Evolutionary conservation across 805 yeast genomes (phyloP), one percentile per base, ranked within the genome.

Genomic region (Sugiyamaella valdiviana): DNA sequence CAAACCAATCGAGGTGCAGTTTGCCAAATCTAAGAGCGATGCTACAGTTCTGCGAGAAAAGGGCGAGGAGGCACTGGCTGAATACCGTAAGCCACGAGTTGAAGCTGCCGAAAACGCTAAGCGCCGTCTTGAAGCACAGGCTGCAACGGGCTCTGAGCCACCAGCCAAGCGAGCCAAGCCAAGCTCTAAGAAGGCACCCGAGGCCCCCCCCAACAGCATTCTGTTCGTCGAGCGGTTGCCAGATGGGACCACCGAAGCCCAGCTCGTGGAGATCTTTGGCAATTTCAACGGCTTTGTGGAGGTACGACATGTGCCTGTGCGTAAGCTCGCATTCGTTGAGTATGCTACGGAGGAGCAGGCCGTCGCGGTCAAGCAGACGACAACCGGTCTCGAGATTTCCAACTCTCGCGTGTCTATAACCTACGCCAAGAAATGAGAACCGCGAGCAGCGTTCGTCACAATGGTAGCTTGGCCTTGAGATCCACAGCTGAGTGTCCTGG

Each of bases 251-350:
- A 61, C 74, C 1, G 57, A 64, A 12, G 72, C 68, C 0, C 69
- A 67, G 2, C 64, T 89, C 6, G 62, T 61, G 2, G 65, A 57
- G 0, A 53, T 71, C 0, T 89, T 87, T 60, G 70, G 67, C 2
- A 59, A 62, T 2, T 75, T 60, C 52, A 66, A 71, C 0, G 96
- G 95, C 0, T 83, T 83, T 53, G 65, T 77, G 10, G 85, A 82
- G 54, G 69, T 82, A 1, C 77, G 95, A 46, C 66, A 80, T 35
- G 88, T 91, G 22, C 72, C 75, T 2, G 77, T 81, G 5, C 74
- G 87, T 39, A 77, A 77, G 36, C 76, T 91, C 41, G 95, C 93
- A 9, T 84, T 91, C 64, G 75, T 91, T 2, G 97, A 91, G 57
- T 91, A 82, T 62, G 79, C 75, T 20, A 67, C 70, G 4, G 83